Base-by-base conservation (phyloP, 306 rosid genomes). In the Notholithocarpus densiflorus region DNA sequence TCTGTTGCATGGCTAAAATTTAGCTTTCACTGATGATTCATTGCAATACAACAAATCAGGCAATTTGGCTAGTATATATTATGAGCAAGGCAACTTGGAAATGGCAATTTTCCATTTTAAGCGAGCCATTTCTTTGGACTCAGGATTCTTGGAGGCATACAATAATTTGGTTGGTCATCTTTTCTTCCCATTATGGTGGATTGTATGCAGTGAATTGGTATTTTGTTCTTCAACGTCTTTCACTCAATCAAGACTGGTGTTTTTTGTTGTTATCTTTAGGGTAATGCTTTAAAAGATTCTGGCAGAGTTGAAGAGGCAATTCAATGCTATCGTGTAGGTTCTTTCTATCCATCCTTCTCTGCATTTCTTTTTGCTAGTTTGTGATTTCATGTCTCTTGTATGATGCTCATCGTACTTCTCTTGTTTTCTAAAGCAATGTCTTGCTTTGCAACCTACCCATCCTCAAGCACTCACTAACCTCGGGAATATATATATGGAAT, bases 381-480 rank as follows among this genome's bases (percentile, higher is more conserved):
- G 53, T 48, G 32, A 54, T 79, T 69, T 24, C 6, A n/a, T 71
- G 27, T 59, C 57, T 75, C 51, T 23, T 51, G 55, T 21, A 20
- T 72, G 77, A 56, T 70, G 68, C 92, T 82, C 4, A 84, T 59
- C 27, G 68, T 78, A 0, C 51, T 68, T 56, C 69, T 82, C 19
- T 83, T 43, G 37, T 85, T 64, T 20, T 51, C 21, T 89, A 90
- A 83, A 96, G 99, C 98, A 96, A 91, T 96, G 99, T 87, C 98
- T 96, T 80, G 56, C 89, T 32, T 74, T 96, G 70, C 98, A 96
- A 82, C 93, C 98, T 19, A 96, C 87, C 87, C 99, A 96, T 57
- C 98, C 99, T 21, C 99, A 96, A 81, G 99, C 99, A 19, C 90
- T 89, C 65, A 96, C 98, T 84, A 94, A 94, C 84, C 97, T 94